Evolutionary conservation across 371 early-diverging fungal species (phyloP), one percentile per base, ranked within the genome.

Genomic region (Phascolomyces articulosus): DNA sequence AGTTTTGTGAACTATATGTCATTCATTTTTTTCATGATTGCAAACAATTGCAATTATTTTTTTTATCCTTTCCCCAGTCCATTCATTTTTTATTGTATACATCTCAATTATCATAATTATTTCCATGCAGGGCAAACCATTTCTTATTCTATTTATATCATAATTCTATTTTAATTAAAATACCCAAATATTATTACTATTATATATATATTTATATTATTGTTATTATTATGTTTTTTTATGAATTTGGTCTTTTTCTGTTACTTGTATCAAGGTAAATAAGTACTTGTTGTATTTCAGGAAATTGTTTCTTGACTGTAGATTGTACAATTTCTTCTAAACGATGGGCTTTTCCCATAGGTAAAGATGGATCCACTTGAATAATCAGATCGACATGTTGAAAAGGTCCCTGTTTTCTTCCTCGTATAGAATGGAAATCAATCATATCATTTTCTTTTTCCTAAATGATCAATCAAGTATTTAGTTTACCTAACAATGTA

Each of bases 341-440:
- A 2, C 62, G 58, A 62, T 74, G 62, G 3, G 78, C 83, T 40
- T 77, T 62, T 13, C 59, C 56, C 62, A 79, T 73, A 0, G 75
- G 56, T 27, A 83, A 61, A 0, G 31, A 16, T 2, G 79, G 78
- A 55, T 68, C 70, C 1, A 80, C 56, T 24, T 71, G 79, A 10
- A 83, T 54, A 1, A 73, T 69, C 7, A 83, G 31, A 55, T 83
- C 83, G 6, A 83, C 59, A 55, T 78, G 80, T 40, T 75, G 66
- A 40, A 75, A 80, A 0, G 77, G 79, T 15, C 83, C 83, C 59
- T 67, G 70, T 51, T 80, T 83, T 38, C 80, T 75, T 27, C 83
- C 83, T 41, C 79, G 69, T 13, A 83, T 34, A n/a, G 80, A 78
- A 55, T 80, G 79, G 55, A 77, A 83, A 49, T 62, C 63, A 8